Percentiles rank a stretch among this genome's conserved stretches.
Conservation (phyloP, 768 basidiomycete genomes). For the Kwoniella heveanensis region DNA sequence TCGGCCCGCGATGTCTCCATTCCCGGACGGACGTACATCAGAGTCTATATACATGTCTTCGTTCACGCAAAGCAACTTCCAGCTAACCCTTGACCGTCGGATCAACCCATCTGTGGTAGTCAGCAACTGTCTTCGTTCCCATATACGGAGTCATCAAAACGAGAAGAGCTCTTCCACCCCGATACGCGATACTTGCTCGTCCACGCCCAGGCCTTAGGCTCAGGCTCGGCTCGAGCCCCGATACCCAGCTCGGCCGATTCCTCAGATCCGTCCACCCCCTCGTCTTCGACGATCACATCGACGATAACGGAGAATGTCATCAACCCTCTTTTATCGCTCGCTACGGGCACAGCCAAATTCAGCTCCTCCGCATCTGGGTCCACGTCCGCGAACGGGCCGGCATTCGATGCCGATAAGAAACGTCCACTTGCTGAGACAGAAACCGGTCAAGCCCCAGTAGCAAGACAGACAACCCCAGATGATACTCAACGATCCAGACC, state of each 20-base stretch:
- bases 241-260: neutral
- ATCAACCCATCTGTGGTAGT: neutral
- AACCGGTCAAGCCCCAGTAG: too few species aligned
- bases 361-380: neutral
- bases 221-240: neutral
- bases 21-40: too few species aligned
- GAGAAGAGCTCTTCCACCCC: conserved; percentile 42
- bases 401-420: too few species aligned
- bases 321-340: neutral
- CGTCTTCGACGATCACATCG: neutral
- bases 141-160: conserved; percentile 27
- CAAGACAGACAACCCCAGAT: too few species aligned
- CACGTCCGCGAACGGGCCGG: too few species aligned
- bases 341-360: neutral
- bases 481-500: too few species aligned
- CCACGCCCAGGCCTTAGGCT: neutral
- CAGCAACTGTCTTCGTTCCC: conserved; percentile 19
- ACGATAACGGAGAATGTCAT: neutral
- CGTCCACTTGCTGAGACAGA: too few species aligned
- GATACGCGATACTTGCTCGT: conserved; percentile 34
- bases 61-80: too few species aligned
- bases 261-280: neutral
- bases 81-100: neutral
- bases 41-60: too few species aligned
- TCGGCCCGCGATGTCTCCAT: too few species aligned